These are phyloP conservation scores for Pisolithus thermaeus DNA, from an alignment of 1,284 basidiomycete genomes.

Conservation along the genomic window DNA sequence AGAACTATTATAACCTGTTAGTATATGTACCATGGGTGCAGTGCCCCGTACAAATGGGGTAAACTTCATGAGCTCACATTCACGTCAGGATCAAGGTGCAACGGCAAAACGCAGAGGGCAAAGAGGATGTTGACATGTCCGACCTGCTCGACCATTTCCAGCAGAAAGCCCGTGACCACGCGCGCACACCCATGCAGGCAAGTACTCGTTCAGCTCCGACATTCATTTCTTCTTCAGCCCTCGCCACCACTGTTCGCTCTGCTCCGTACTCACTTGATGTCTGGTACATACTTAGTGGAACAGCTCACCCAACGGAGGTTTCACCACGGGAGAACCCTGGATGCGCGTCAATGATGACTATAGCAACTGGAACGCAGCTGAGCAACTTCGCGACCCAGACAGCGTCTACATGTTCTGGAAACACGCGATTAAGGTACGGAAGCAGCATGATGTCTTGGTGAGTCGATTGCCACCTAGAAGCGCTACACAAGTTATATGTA, in stretches of 20 bases:
- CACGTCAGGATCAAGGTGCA: conserved; percentile 28
- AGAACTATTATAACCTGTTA: conserved; percentile 44
- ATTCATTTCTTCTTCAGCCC: background rate
- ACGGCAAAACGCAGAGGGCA: conserved; percentile 32
- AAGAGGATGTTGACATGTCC: conserved; percentile 47
- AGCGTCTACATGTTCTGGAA: conserved; percentile 63
- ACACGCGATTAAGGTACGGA: conserved; percentile 45
- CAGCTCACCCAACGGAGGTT: conserved; percentile 50
- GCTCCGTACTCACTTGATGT: background rate
- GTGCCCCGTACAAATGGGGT: background rate
- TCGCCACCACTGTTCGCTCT: background rate
- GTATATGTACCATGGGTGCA: conserved; percentile 6
- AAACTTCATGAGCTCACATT: background rate
- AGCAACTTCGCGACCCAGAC: conserved; percentile 40
- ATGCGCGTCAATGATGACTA: conserved; percentile 75
- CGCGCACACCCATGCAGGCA: conserved; percentile 62
- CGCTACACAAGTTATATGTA: background rate
- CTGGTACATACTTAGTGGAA: conserved; percentile 47
- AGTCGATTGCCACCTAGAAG: conserved; percentile 12
- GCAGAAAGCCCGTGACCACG: conserved; percentile 66
- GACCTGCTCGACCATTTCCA: conserved; percentile 53
- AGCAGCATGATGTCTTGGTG: conserved; percentile 50
- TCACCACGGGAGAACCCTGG: conserved; percentile 63
- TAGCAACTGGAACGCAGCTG: conserved; percentile 52
- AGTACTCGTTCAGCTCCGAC: conserved; percentile 7